Conservation (phyloP, 352 stramenopile genomes). For the Pythium apleroticum region DNA sequence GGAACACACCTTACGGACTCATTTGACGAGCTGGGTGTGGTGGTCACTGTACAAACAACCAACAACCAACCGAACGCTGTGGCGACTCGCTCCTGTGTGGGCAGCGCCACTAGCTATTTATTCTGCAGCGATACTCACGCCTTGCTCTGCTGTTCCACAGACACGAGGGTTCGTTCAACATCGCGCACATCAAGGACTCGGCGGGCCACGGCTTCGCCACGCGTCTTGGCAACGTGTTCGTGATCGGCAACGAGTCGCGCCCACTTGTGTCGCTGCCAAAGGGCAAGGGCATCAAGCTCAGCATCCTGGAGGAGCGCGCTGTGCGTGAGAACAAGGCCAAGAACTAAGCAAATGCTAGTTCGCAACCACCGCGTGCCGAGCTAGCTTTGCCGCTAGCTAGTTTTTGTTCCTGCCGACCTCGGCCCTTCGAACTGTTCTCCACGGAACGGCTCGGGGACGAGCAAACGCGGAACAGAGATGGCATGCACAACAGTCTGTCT, state of each 20-base stretch:
- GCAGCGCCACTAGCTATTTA: neutral
- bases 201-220: conserved; percentile 98
- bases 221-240: conserved; percentile 97
- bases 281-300: conserved; percentile 99
- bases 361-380: neutral
- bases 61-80: conserved; percentile 1
- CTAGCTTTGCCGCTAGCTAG: neutral
- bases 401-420: neutral
- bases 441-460: neutral
- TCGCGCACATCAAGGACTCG: conserved; percentile 98
- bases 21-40: conserved; percentile 87
- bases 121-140: conserved; percentile 19
- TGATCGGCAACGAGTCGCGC: conserved; percentile 93
- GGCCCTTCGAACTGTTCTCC: conserved; percentile 1
- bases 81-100: neutral
- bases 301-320: conserved; percentile 95
- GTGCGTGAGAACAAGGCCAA: conserved; percentile 71
- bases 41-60: conserved; percentile 31
- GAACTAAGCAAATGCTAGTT: conserved; percentile 44
- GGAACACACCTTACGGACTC: conserved; percentile 89
- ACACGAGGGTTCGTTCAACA: conserved; percentile 99
- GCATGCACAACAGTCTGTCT: conserved; percentile 5
- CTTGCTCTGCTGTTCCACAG: conserved; percentile 42
- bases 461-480: neutral
- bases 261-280: conserved; percentile 96